These are phyloP conservation scores for Cystofilobasidium capitatum DNA, from an alignment of 768 basidiomycete species.

Conservation along the genomic window DNA sequence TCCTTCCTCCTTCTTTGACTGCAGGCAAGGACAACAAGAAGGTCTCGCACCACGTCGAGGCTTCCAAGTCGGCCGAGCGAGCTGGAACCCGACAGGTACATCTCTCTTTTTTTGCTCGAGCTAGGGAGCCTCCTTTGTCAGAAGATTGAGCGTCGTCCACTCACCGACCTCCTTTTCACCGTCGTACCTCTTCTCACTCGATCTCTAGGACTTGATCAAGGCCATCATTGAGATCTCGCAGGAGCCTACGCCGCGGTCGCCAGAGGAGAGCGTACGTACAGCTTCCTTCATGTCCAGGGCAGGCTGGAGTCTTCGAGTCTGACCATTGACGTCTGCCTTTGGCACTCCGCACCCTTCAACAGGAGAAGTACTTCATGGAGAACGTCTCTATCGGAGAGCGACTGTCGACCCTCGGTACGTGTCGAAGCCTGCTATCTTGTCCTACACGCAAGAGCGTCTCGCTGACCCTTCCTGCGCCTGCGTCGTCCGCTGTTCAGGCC, in stretches of 20 bases:
- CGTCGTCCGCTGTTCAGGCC: conserved; percentile 55
- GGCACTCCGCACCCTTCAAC: neutral
- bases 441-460: neutral
- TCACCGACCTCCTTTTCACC: neutral
- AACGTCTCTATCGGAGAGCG: conserved; percentile 82
- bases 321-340: neutral
- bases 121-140: too few species aligned
- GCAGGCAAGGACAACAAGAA: conserved; percentile 89
- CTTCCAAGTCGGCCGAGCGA: conserved; percentile 50
- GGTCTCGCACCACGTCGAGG: conserved; percentile 38
- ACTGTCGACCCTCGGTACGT: conserved; percentile 61
- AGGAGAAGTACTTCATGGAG: conserved; percentile 83
- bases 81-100: conserved; percentile 38
- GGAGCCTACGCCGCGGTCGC: conserved; percentile 23
- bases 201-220: conserved; percentile 19
- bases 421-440: neutral
- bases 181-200: neutral
- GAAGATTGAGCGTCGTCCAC: too few species aligned
- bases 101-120: conserved; percentile 3
- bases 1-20: neutral
- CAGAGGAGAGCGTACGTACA: conserved; percentile 23
- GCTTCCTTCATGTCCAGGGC: neutral
- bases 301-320: neutral
- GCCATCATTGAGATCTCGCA: conserved; percentile 28
- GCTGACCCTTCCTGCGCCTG: too few species aligned